Percentiles rank a stretch among this genome's conserved stretches.
Conservation (phyloP, 2,329 filamentous ascomycete species). For the Penicillium sp. region DNA sequence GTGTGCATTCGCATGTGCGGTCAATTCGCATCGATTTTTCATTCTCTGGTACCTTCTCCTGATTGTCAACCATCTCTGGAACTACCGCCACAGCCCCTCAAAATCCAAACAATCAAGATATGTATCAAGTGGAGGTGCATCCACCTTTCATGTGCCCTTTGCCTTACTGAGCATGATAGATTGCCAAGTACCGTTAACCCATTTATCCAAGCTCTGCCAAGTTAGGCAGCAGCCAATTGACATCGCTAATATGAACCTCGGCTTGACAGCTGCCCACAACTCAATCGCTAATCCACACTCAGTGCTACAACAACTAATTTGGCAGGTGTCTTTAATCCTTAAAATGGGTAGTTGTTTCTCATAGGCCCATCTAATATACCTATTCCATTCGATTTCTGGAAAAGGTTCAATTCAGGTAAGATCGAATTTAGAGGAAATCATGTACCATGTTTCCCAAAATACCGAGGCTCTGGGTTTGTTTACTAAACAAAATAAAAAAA, state of each 20-base stretch:
- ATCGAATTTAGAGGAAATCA: neutral
- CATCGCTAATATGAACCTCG: slow-evolving; percentile 7
- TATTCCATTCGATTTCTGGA: neutral
- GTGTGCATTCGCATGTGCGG: too few species aligned
- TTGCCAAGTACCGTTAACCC: slow-evolving; percentile 8
- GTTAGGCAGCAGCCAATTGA: slow-evolving; percentile 15
- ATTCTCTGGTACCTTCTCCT: neutral
- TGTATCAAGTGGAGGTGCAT: neutral
- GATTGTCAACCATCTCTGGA: neutral
- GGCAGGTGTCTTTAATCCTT: neutral
- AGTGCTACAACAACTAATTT: neutral
- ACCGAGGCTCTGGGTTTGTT: neutral
- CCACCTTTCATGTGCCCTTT: neutral
- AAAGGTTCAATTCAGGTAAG: neutral
- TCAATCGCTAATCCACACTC: slow-evolving; percentile 2
- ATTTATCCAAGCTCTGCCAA: slow-evolving; percentile 8
- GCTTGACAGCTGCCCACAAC: slow-evolving; percentile 7
- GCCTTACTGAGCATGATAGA: neutral
- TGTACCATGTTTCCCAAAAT: neutral
- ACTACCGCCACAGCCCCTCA: neutral
- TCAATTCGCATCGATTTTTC: too few species aligned
- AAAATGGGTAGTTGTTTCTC: neutral
- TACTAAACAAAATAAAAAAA: neutral
- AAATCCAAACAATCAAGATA: neutral
- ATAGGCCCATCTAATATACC: neutral